A percentile compares a stretch with the other conserved stretches of the same genome.
Evolutionary conservation across 306 rosid species (phyloP).

Genomic region (Citrullus mucosospermus): DNA sequence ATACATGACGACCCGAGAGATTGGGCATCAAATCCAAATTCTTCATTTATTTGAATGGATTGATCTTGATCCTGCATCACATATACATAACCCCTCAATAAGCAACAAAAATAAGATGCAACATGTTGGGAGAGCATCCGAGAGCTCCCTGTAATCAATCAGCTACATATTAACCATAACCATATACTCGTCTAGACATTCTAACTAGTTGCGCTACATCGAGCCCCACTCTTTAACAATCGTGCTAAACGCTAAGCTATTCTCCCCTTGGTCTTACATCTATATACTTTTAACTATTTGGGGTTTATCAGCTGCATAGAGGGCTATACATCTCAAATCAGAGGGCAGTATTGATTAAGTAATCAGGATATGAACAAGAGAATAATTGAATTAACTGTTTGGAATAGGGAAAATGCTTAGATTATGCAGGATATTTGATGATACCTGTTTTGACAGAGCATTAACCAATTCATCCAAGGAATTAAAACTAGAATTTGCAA

Average conservation of each 20-base stretch:
- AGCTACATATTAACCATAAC: background rate
- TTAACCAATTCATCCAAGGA: slow-evolving; percentile 38
- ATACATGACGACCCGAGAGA: slow-evolving; percentile 52
- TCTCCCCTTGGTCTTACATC: background rate
- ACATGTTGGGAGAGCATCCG: background rate
- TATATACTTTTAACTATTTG: background rate
- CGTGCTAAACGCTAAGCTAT: background rate
- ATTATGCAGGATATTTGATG: background rate
- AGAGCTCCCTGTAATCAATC: background rate
- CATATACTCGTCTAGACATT: background rate
- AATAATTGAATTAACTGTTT: background rate
- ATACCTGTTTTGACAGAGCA: slow-evolving; percentile 36
- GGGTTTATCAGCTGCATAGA: background rate
- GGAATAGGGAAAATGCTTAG: background rate
- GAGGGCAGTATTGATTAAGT: background rate
- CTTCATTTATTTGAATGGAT: slow-evolving; percentile 34
- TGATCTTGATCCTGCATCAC: slow-evolving; percentile 52
- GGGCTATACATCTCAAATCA: no score
- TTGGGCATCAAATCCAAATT: slow-evolving; percentile 42
- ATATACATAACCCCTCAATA: background rate
- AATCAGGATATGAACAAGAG: background rate
- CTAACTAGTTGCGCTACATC: background rate
- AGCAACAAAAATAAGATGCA: background rate
- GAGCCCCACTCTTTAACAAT: background rate
- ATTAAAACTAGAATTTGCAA: slow-evolving; percentile 18